These are phyloP conservation scores for Maudiozyma turicensis DNA, from an alignment of 805 yeast species.

Conservation along the genomic window DNA sequence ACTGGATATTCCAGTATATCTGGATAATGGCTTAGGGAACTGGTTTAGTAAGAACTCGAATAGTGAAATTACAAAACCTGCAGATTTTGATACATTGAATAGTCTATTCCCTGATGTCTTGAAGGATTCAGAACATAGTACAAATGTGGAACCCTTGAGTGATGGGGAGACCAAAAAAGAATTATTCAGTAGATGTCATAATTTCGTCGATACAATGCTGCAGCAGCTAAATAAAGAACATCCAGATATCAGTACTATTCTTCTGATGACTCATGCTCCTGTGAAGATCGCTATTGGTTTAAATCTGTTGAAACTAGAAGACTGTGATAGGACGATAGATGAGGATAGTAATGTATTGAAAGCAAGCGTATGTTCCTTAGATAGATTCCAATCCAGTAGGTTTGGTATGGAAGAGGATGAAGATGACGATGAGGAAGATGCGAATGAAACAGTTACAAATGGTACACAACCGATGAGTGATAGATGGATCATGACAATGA, in stretches of 20 bases:
- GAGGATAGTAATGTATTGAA: conserved; percentile 41
- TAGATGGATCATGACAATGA: conserved; percentile 53
- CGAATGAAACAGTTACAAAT: too few species aligned
- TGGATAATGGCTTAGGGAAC: conserved; percentile 86
- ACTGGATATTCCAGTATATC: conserved; percentile 46
- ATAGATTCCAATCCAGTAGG: conserved; percentile 37
- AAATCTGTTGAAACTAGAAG: conserved; percentile 47
- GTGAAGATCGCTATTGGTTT: conserved; percentile 82
- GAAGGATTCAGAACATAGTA: conserved; percentile 34
- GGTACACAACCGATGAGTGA: conserved; percentile 5
- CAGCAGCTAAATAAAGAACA: conserved; percentile 44
- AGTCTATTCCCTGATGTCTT: conserved; percentile 45
- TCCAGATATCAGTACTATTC: conserved; percentile 53
- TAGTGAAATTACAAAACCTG: conserved; percentile 57
- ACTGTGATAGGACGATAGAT: conserved; percentile 43
- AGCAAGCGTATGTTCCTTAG: conserved; percentile 82
- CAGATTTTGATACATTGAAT: conserved; percentile 38
- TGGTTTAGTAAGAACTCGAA: conserved; percentile 64
- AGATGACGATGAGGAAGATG: conserved; percentile 6
- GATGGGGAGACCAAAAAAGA: conserved; percentile 69
- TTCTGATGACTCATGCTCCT: conserved; percentile 91
- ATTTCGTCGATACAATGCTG: conserved; percentile 48
- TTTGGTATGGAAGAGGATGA: conserved; percentile 12
- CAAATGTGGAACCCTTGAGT: conserved; percentile 49
- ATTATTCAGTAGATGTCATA: conserved; percentile 51